Evolutionary conservation across 345 rosid genomes (phyloP).

Genomic region (Lepidium sativum): DNA sequence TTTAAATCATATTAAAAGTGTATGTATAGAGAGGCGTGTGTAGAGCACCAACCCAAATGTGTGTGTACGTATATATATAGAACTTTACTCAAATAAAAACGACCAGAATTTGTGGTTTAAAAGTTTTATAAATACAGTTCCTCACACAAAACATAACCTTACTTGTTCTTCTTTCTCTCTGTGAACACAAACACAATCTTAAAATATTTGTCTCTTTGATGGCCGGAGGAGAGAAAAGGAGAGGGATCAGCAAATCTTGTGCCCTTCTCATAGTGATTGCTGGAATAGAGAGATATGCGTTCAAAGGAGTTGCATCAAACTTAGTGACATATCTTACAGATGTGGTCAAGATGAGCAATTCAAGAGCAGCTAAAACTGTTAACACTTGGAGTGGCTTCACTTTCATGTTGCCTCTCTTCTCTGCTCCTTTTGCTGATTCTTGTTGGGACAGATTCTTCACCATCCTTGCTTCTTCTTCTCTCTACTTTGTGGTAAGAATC

Average conservation of each 20-base stretch:
- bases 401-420: conserved; percentile 67
- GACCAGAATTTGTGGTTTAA: not conserved
- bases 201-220: conserved; percentile 7
- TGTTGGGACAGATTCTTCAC: conserved; percentile 76
- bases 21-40: conserved; percentile 6
- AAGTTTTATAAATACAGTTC: conserved; percentile 20
- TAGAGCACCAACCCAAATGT: not conserved
- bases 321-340: conserved; percentile 85
- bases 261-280: conserved; percentile 76
- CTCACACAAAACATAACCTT: conserved; percentile 19
- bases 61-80: conserved; percentile 4
- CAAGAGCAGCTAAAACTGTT: conserved; percentile 81
- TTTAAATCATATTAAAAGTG: not conserved
- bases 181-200: not conserved
- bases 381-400: conserved; percentile 91
- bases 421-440: conserved; percentile 77
- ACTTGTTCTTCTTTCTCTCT: conserved; percentile 6
- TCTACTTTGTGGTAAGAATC: conserved; percentile 62
- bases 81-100: not conserved
- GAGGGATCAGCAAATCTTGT: conserved; percentile 56
- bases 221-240: conserved; percentile 34
- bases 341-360: conserved; percentile 70
- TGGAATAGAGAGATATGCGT: conserved; percentile 91
- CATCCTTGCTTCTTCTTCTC: conserved; percentile 57
- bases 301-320: conserved; percentile 94